Percentiles rank a stretch among this genome's conserved stretches.
These are phyloP conservation scores for Cucumis sativus DNA, from an alignment of 306 rosid genomes.

Conservation along the genomic window DNA sequence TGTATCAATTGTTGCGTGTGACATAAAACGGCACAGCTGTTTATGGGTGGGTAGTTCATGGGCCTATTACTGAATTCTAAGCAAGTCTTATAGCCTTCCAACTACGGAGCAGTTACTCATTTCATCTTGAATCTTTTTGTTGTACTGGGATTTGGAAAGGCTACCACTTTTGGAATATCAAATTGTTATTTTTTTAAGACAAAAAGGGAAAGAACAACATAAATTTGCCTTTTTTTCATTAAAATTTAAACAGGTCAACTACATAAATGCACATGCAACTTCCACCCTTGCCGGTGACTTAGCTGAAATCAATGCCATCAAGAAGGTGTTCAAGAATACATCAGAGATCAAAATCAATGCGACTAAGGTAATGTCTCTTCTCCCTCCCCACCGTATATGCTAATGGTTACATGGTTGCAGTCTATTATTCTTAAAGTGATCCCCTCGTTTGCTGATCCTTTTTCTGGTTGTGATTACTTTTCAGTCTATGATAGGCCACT, in stretches of 20 bases:
- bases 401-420: neutral
- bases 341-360: conserved; percentile 88
- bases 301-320: conserved; percentile 93
- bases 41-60: neutral
- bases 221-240: neutral
- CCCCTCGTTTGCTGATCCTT: neutral
- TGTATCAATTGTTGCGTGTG: neutral
- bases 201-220: neutral
- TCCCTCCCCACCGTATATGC: neutral
- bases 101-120: neutral
- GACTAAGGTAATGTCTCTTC: conserved; percentile 59
- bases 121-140: neutral
- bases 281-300: conserved; percentile 94
- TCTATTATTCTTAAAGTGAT: neutral
- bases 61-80: neutral
- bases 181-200: neutral
- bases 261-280: conserved; percentile 97
- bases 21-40: neutral
- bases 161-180: neutral
- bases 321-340: conserved; percentile 85
- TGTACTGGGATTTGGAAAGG: neutral
- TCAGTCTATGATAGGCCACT: conserved; percentile 98
- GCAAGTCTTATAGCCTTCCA: neutral
- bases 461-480: conserved; percentile 17
- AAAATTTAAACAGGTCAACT: conserved; percentile 56